Base-by-base conservation (phyloP, 1,284 basidiomycete species). In the Flammula alnicola region DNA sequence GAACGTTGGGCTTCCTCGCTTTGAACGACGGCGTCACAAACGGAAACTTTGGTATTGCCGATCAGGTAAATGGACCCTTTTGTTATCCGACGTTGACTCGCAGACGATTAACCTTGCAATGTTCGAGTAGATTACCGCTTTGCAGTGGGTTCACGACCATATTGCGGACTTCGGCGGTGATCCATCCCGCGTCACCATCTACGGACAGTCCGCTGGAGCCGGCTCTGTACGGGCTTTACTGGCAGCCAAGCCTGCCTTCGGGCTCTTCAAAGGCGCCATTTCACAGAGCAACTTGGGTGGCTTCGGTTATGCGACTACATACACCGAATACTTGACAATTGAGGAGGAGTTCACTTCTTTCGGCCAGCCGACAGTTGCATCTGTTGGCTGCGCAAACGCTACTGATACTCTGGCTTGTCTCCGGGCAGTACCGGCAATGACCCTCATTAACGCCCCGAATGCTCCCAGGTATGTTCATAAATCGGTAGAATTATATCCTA, bases 61-160 rank as follows among this genome's bases (percentile, higher is more conserved):
- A 72, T 36, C 66, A 64, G 54, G 63, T 62, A 29, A 20, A 50
- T 9, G 2, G 11, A 20, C 14, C 33, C 12, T 16, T 16, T 8
- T 6, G 12, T 20, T 29, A 9, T 43, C 37, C 19, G 69, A 36
- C 38, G 43, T 23, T 10, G 31, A 25, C 9, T 19, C 19, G 31
- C 35, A 14, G 7, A n/a, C n/a, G n/a, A n/a, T n/a, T n/a, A n/a
- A n/a, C n/a, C n/a, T n/a, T n/a, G n/a, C n/a, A n/a, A n/a, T n/a
- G n/a, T n/a, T n/a, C n/a, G n/a, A n/a, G n/a, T 27, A 83, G 80
- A 81, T 63, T 71, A 78, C 75, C 26, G 83, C 83, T 0, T 63
- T 91, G 9, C 66, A 80, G 48, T 89, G 86, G 86, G 69, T 88
- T 0, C 79, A 85, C 52, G 72, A 80, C 55, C 83, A 88, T 57